Evolutionary conservation across 768 basidiomycete genomes (phyloP).

Genomic region (Scleroderma citrinum): DNA sequence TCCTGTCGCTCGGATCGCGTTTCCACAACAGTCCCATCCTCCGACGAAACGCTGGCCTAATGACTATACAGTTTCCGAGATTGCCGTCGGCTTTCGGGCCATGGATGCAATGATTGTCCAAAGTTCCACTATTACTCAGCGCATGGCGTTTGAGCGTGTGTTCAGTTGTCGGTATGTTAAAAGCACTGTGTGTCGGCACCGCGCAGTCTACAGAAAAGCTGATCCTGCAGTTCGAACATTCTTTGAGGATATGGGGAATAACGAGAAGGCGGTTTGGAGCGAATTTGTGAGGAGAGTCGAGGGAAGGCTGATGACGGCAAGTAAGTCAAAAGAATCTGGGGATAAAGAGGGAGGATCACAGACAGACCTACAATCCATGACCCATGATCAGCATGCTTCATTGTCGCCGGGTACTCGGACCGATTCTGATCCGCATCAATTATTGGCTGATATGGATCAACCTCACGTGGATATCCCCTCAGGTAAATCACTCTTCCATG

Average conservation of each 20-base stretch:
- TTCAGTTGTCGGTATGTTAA: conserved; percentile 70
- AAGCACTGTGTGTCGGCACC: conserved; percentile 66
- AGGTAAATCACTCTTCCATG: too few species aligned
- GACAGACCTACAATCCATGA: too few species aligned
- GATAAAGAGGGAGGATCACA: too few species aligned
- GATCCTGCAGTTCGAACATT: conserved; percentile 38
- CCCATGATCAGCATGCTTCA: too few species aligned
- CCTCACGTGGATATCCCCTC: too few species aligned
- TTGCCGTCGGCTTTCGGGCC: conserved; percentile 53
- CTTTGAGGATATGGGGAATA: conserved; percentile 49
- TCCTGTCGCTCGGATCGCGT: conserved; percentile 20
- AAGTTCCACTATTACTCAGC: conserved; percentile 48
- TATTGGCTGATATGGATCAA: too few species aligned
- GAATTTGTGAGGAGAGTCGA: conserved; percentile 63
- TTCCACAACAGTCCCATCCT: conserved; percentile 53
- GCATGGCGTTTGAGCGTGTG: conserved; percentile 62
- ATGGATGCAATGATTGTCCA: conserved; percentile 35
- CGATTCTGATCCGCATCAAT: too few species aligned
- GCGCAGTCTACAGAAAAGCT: conserved; percentile 62
- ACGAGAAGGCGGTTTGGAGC: conserved; percentile 59
- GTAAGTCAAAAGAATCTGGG: background rate
- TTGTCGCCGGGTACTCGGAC: too few species aligned
- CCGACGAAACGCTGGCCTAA: conserved; percentile 73
- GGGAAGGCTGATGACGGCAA: conserved; percentile 31
- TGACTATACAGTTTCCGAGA: conserved; percentile 65